Conservation (phyloP, 169 alveolate species). For the Plasmodium gallinaceum region DNA sequence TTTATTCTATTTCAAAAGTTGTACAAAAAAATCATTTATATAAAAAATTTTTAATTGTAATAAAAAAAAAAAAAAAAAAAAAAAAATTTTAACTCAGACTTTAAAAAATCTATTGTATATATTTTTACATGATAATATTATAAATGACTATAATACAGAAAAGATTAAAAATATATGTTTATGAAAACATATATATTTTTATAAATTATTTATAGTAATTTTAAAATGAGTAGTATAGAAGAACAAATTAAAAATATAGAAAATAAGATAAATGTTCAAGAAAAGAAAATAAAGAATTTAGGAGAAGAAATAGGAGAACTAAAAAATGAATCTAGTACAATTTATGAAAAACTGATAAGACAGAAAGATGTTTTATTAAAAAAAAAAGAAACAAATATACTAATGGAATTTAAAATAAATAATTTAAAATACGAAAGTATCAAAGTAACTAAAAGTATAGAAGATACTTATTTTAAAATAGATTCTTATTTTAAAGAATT, state of each 20-base stretch:
- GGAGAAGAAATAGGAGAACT: constrained; percentile 48
- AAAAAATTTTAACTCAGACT: too few species aligned
- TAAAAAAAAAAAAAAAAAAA: too few species aligned
- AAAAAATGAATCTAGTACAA: constrained; percentile 19
- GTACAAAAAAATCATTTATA: too few species aligned
- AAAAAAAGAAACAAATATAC: constrained; percentile 31
- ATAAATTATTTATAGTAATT: neutral
- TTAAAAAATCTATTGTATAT: too few species aligned
- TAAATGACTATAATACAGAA: too few species aligned
- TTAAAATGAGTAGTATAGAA: constrained; percentile 47
- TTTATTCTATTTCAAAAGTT: too few species aligned
- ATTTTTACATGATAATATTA: too few species aligned
- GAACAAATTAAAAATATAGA: constrained; percentile 67
- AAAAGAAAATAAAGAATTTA: constrained; percentile 35
- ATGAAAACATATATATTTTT: too few species aligned
- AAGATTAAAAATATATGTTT: too few species aligned
- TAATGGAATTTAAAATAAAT: constrained; percentile 55
- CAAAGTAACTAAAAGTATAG: constrained; percentile 20
- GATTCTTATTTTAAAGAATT: constrained; percentile 5
- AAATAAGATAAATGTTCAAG: constrained; percentile 36
- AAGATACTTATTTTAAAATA: constrained; percentile 22
- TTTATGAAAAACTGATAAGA: constrained; percentile 64
- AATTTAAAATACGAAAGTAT: constrained; percentile 41
- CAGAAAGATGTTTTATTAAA: constrained; percentile 57
- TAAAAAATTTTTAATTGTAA: too few species aligned